Base-by-base conservation (phyloP, 2,329 filamentous ascomycete genomes). In the Fusarium nodosum region DNA sequence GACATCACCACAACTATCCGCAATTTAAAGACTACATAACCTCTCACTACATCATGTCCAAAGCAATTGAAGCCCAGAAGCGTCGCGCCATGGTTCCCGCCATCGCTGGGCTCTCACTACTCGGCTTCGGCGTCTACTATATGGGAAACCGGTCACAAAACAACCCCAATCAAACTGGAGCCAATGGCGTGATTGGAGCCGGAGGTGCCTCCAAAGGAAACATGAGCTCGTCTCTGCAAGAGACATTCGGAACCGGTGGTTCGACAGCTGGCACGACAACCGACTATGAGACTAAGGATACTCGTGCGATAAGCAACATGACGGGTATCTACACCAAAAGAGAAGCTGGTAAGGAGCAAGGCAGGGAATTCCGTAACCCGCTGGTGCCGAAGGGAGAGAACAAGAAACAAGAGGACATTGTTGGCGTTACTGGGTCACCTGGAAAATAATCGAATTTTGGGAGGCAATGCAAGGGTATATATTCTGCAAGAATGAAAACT, bases 151-250 rank as follows among this genome's bases (percentile, higher is more conserved):
- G 26, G 2, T 15, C 54, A 18, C 24, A 41, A n/a, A 38, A 34
- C 2, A 28, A 51, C 2, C 34, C 30, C 4, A 15, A 33, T 10
- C 18, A 16, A 10, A n/a, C 26, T 0, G 54, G 54, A 18, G 7
- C 54, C 1, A 56, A 56, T 15, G 54, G 54, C n/a, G 54, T 56
- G 12, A 56, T 56, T 22, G 54, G 54, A 28, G 54, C 54, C 13
- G 18, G 18, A 26, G 54, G 54, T 34, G 13, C 54, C 0, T 18
- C 9, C 15, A 56, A 47, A 2, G 54, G 54, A 5, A 34, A 41
- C 2, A 13, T 56, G 2, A 56, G 54, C 36, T 7, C 46, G 7
- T 41, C 22, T 16, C 34, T 56, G 8, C 54, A 56, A 15, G 22
- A 28, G 20, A 28, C 54, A 16, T 56, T 56, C 11, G 54, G 54